Evolutionary conservation across 75 land plant genomes (phyloP).

Genomic region (Isoetes taiwanensis): DNA sequence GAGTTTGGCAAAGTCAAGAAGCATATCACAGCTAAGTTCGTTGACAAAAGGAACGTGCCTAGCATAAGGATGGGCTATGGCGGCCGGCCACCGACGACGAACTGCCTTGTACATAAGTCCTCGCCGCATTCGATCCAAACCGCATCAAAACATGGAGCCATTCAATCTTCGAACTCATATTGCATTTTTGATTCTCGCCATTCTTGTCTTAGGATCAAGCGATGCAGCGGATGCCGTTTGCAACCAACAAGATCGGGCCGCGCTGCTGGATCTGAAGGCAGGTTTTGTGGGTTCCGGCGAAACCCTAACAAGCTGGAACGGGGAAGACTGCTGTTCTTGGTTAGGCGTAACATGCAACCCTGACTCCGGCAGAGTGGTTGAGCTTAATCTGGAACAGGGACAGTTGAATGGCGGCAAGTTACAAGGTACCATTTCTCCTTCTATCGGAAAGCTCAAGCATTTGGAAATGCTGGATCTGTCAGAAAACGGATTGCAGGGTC

Average conservation of each 20-base stretch:
- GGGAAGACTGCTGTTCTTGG: not conserved
- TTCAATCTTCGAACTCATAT: too few species aligned
- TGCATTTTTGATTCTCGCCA: too few species aligned
- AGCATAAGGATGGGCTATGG: too few species aligned
- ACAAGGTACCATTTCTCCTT: not conserved
- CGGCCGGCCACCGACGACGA: too few species aligned
- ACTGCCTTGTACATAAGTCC: too few species aligned
- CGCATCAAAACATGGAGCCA: too few species aligned
- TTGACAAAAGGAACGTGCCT: too few species aligned
- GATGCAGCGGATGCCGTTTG: too few species aligned
- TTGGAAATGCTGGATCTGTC: not conserved
- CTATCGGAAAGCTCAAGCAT: not conserved
- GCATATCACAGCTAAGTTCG: too few species aligned
- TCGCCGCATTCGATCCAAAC: too few species aligned
- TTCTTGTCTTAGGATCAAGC: too few species aligned
- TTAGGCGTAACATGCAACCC: not conserved
- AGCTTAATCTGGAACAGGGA: not conserved
- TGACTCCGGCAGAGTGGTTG: not conserved
- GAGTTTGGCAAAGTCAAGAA: too few species aligned
- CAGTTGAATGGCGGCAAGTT: not conserved
- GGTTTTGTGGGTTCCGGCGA: not conserved
- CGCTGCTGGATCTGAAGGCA: not conserved
- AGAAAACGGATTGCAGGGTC: not conserved
- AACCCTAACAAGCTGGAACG: not conserved
- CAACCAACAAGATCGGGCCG: not conserved